Conservation (phyloP, 2,329 filamentous ascomycete species). For the Ascochyta pisi region DNA sequence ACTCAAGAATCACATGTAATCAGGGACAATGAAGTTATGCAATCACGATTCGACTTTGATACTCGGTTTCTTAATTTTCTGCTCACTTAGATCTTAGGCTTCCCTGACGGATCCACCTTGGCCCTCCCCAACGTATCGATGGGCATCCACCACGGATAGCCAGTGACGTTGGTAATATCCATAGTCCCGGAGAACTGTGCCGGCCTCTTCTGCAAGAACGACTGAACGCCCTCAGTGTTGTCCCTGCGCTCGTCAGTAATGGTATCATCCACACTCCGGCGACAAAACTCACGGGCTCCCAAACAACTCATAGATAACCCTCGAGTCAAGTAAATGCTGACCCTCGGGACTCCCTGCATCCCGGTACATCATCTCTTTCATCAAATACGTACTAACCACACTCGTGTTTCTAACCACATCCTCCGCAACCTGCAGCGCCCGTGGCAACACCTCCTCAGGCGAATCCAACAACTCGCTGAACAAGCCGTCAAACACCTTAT, state of each 20-base stretch:
- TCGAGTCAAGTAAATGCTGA: constrained; percentile 73
- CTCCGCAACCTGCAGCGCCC: constrained; percentile 70
- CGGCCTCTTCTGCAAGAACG: constrained; percentile 73
- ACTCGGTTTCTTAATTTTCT: not conserved
- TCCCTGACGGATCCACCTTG: constrained; percentile 42
- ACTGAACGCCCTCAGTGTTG: constrained; percentile 69
- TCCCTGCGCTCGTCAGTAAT: constrained; percentile 54
- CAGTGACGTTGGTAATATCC: constrained; percentile 64
- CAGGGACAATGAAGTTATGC: constrained; percentile 26
- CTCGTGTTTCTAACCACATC: constrained; percentile 73
- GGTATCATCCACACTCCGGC: not conserved
- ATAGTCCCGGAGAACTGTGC: constrained; percentile 68
- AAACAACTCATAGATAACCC: constrained; percentile 68
- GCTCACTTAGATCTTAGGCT: constrained; percentile 38
- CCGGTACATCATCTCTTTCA: constrained; percentile 74
- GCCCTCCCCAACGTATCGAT: constrained; percentile 55
- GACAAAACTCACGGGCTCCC: constrained; percentile 49
- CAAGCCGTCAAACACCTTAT: constrained; percentile 63
- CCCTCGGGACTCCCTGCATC: constrained; percentile 67
- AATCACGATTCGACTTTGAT: constrained; percentile 11
- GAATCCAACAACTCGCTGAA: constrained; percentile 70
- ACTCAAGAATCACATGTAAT: constrained; percentile 24
- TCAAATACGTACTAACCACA: constrained; percentile 67
- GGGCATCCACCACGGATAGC: constrained; percentile 73
- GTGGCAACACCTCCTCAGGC: constrained; percentile 66